Evolutionary conservation across 306 rosid species (phyloP).

Genomic region (Acacia crassicarpa): DNA sequence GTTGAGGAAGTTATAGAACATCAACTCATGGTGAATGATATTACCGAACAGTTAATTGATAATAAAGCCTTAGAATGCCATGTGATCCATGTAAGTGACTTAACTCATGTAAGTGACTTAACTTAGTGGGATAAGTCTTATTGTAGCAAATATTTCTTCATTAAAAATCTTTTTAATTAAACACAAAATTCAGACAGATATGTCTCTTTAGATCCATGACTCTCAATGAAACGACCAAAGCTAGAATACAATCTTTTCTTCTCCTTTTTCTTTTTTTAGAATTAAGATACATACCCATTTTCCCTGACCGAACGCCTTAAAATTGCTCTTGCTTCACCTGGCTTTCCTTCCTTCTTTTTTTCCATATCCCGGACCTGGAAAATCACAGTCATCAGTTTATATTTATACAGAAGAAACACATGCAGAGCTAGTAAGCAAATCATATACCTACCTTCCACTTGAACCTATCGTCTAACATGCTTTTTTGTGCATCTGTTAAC

Average conservation of each 20-base stretch:
- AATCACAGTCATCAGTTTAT: conserved; percentile 12
- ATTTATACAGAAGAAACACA: not conserved
- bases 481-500: conserved; percentile 94
- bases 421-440: not conserved
- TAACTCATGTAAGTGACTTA: not conserved
- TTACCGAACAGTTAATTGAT: not conserved
- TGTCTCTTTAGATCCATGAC: not conserved
- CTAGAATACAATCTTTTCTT: not conserved
- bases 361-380: conserved; percentile 93
- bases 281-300: conserved; percentile 54
- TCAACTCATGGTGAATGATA: not conserved
- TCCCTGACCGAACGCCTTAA: conserved; percentile 91
- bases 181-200: not conserved
- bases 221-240: not conserved
- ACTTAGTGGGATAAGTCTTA: not conserved
- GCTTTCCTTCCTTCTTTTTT: conserved; percentile 95
- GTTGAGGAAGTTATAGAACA: not conserved
- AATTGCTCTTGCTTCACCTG: conserved; percentile 95
- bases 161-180: not conserved
- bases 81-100: not conserved
- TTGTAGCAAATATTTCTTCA: too few species aligned
- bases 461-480: conserved; percentile 97
- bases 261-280: not conserved
- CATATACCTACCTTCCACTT: conserved; percentile 83
- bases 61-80: not conserved